Evolutionary conservation across 371 early-diverging fungal species (phyloP), one percentile per base, ranked within the genome.

Genomic region (Mucor lusitanicus): DNA sequence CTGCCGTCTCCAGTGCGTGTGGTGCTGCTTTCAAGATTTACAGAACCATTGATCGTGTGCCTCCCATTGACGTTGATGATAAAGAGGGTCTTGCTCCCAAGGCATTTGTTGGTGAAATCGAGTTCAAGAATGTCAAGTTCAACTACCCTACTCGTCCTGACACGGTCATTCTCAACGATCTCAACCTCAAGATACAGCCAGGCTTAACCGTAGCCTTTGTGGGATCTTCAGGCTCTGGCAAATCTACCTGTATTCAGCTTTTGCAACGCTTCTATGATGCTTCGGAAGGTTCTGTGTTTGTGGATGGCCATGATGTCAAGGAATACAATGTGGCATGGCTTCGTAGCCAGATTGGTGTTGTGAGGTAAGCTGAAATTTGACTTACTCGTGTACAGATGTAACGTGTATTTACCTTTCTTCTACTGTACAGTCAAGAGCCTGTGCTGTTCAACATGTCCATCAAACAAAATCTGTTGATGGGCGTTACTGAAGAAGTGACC

Each of bases 211-310:
- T 91, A 6, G 94, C 92, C 3, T 80, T 94, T 58, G 94, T 56
- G 32, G 56, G 56, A 6, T 30, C 56, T 3, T 33, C 33, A 7
- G 62, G 62, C 11, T 89, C 90, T 32, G 97, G 98, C 42, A 95
- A 95, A 74, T 94, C 94, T 11, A 97, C 98, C 23, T 89, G 92
- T 39, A 82, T 97, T 48, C 90, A 91, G 54, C 87, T 98, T 32
- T 61, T 96, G 30, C 92, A 95, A 75, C 93, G 99, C 58, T 96
- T 97, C 77, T 99, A 99, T 75, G 89, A 92, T 65, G 85, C 91
- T 5, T 67, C 70, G 13, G 69, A 64, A 27, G 95, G 95, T 33
- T 61, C 74, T 2, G 83, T 95, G 35, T 65, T 73, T 21, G 28
- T 95, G 13, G 95, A 95, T 74, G 94, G 95, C 37, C 72, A 78